Percentiles rank a stretch among this genome's conserved stretches.
phyloP scores from a whole-genome alignment of 495 filamentous ascomycete species.

The Penicillium steckii region DNA sequence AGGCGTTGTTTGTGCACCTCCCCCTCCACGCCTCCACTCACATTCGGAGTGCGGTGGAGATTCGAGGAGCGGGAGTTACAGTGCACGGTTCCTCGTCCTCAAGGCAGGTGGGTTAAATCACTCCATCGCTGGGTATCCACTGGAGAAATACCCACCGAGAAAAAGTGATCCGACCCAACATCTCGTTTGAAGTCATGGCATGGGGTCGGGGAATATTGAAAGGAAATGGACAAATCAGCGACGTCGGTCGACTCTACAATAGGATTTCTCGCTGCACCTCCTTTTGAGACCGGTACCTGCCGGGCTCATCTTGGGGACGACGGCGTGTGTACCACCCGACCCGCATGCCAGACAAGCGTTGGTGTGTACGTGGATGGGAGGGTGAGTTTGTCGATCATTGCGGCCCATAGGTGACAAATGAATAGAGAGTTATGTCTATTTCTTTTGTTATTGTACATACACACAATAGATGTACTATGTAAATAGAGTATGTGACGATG shows the following conservation, averaged over 20 bases:
- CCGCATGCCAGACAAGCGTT: slow-evolving; percentile 21
- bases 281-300: slow-evolving; percentile 9
- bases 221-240: slow-evolving; percentile 19
- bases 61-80: slow-evolving; percentile 7
- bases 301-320: background rate
- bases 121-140: background rate
- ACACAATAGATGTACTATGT: too few relatives aligned
- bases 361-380: slow-evolving; percentile 14
- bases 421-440: background rate
- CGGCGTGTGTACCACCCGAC: slow-evolving; percentile 25
- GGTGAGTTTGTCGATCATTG: slow-evolving; percentile 31
- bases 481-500: too few relatives aligned
- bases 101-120: background rate
- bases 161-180: background rate
- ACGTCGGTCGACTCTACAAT: background rate
- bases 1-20: slow-evolving; percentile 2
- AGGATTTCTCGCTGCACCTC: background rate
- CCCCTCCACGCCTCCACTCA: slow-evolving; percentile 1
- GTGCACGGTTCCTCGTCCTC: slow-evolving; percentile 3
- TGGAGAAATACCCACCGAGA: background rate
- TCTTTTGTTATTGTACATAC: too few relatives aligned
- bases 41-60: slow-evolving; percentile 2
- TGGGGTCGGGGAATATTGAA: slow-evolving; percentile 19
- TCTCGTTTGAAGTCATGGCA: background rate
- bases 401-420: slow-evolving; percentile 3